Base-by-base conservation (phyloP, 2,329 filamentous ascomycete genomes). In the Dendrostoma leiphaemia region DNA sequence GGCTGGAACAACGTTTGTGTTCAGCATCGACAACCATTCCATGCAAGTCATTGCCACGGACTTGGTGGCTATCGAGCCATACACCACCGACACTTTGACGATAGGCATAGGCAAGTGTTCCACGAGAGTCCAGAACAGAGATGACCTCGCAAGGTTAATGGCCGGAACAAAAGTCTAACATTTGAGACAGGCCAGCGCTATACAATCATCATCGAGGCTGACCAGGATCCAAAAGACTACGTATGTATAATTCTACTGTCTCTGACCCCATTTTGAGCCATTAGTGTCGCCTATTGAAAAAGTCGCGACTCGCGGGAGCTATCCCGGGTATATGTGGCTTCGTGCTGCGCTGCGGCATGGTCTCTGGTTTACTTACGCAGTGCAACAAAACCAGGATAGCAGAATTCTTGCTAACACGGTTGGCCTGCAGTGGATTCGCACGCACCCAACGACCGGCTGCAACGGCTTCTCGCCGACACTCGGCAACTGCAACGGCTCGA, bases 11-110 rank as follows among this genome's bases (percentile, higher is more conserved):
- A 69, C 72, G 54, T 72, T 50, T 15, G 19, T 58, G 4, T 45
- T 58, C 21, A 76, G 61, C 21, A 74, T 81, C 46, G 77, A 81
- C 58, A 68, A 69, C n/a, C 76, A 80, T 57, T 67, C 65, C 4
- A 60, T 80, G 51, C 75, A 69, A 1, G 72, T 80, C 19, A 73
- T 79, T 43, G 69, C 72, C 7, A 71, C 69, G 47, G 77, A 80
- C 57, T 73, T 76, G 34, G 74, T 78, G 2, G 68, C 73, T 0
- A 64, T 78, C 50, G 60, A 70, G 49, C 79, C 80, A 1, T 58
- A 58, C 19, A 44, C 29, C 8, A 55, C 56, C 3, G 52, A 48
- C 6, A 40, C 41, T 2, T 79, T 58, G 21, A 56, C 32, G n/a
- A 53, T 58, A 6, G 56, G 43, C 10, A 49, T 58, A 6, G 56